A percentile compares a stretch with the other conserved stretches of the same genome.
These are phyloP conservation scores for Candida ovalis DNA, from an alignment of 805 yeast genomes.

Conservation along the genomic window DNA sequence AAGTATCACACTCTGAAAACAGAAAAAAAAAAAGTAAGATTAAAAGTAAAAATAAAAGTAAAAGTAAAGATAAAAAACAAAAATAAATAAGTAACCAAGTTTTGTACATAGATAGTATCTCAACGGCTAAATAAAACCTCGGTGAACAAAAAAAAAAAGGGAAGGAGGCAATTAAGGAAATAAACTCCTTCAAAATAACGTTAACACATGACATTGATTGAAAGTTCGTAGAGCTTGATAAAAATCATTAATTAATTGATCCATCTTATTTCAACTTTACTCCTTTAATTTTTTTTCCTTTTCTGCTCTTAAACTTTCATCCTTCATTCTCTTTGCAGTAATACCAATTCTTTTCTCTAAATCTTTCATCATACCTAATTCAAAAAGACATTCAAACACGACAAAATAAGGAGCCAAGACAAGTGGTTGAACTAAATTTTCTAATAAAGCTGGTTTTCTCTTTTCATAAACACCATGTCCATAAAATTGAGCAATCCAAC, in stretches of 20 bases:
- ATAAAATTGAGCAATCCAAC: slow-evolving; percentile 83
- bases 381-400: slow-evolving; percentile 68
- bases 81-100: not conserved
- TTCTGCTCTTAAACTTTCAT: slow-evolving; percentile 25
- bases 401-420: slow-evolving; percentile 92
- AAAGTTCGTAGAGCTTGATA: too few species aligned
- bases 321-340: slow-evolving; percentile 38
- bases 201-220: too few species aligned
- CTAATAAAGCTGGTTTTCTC: slow-evolving; percentile 83
- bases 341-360: slow-evolving; percentile 47
- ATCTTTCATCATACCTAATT: slow-evolving; percentile 56
- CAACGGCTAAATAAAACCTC: too few species aligned
- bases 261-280: not conserved
- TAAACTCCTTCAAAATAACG: too few species aligned
- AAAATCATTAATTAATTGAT: too few species aligned
- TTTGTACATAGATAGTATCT: too few species aligned
- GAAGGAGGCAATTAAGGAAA: too few species aligned
- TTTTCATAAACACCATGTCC: slow-evolving; percentile 84
- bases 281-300: slow-evolving; percentile 4
- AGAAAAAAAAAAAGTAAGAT: too few species aligned
- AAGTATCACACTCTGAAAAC: too few species aligned
- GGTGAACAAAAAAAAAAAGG: not conserved
- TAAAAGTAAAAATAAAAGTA: too few species aligned
- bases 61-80: not conserved
- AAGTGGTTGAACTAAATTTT: slow-evolving; percentile 77